Percentiles rank a stretch among this genome's conserved stretches.
These are phyloP conservation scores for Septoria linicola DNA, from an alignment of 2,329 filamentous ascomycete genomes.

Conservation along the genomic window DNA sequence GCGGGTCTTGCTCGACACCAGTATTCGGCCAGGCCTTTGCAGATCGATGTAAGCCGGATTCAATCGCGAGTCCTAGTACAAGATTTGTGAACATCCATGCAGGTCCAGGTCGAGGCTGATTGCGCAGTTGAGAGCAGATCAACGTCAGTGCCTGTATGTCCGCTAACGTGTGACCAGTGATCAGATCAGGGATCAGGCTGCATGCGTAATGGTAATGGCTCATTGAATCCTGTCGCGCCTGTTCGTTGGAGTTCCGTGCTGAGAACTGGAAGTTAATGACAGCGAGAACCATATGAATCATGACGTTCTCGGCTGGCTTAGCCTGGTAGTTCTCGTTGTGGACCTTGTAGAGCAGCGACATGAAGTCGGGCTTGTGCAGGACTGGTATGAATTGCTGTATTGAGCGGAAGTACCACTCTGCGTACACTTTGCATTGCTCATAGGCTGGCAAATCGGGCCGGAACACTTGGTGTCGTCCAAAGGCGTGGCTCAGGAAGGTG, in stretches of 20 bases:
- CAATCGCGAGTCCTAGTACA: slow-evolving; percentile 67
- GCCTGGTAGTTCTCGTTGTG: slow-evolving; percentile 69
- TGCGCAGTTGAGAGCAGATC: slow-evolving; percentile 69
- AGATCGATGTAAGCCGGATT: slow-evolving; percentile 73
- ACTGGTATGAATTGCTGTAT: slow-evolving; percentile 71
- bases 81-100: slow-evolving; percentile 67
- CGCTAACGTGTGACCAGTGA: slow-evolving; percentile 60
- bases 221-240: slow-evolving; percentile 65
- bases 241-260: slow-evolving; percentile 62
- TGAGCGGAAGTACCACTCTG: slow-evolving; percentile 72
- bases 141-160: slow-evolving; percentile 72
- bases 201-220: slow-evolving; percentile 76
- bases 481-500: slow-evolving; percentile 65
- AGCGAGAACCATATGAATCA: slow-evolving; percentile 76
- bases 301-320: slow-evolving; percentile 63
- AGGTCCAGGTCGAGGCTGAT: slow-evolving; percentile 75
- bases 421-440: slow-evolving; percentile 65
- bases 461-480: slow-evolving; percentile 58
- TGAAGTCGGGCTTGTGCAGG: slow-evolving; percentile 73
- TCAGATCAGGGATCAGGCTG: slow-evolving; percentile 65
- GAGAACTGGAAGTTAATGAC: slow-evolving; percentile 76
- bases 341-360: slow-evolving; percentile 64
- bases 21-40: slow-evolving; percentile 57
- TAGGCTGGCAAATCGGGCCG: slow-evolving; percentile 62
- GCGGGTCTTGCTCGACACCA: slow-evolving; percentile 53